Evolutionary conservation across 345 rosid genomes (phyloP).

Genomic region (Lagerstroemia speciosa): DNA sequence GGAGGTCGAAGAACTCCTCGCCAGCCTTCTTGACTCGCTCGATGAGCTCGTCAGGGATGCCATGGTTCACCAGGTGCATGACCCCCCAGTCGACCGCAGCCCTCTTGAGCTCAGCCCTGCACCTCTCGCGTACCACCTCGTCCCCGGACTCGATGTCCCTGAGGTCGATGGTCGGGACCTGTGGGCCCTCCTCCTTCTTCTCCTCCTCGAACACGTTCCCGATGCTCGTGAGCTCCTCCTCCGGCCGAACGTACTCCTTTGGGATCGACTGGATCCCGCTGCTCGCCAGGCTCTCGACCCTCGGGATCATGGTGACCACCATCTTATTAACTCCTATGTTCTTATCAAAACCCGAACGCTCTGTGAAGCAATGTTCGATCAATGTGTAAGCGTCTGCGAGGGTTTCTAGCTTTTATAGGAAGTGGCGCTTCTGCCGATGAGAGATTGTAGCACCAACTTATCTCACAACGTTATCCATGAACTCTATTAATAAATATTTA

Average conservation of each 20-base stretch:
- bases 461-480: no score
- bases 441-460: no score
- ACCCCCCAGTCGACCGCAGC: constrained; percentile 88
- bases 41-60: constrained; percentile 46
- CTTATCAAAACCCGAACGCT: neutral
- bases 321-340: constrained; percentile 2
- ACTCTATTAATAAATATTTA: no score
- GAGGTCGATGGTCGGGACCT: constrained; percentile 69
- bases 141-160: constrained; percentile 53
- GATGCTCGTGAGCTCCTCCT: constrained; percentile 71
- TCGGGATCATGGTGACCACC: constrained; percentile 24
- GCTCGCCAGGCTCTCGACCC: constrained; percentile 67
- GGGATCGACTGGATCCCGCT: constrained; percentile 75
- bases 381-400: no score
- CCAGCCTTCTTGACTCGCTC: constrained; percentile 66
- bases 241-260: constrained; percentile 60
- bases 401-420: no score
- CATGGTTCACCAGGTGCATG: constrained; percentile 91
- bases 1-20: constrained; percentile 44
- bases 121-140: constrained; percentile 29
- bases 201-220: constrained; percentile 69
- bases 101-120: constrained; percentile 39
- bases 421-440: no score
- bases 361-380: no score
- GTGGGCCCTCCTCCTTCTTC: constrained; percentile 68